A percentile compares a stretch with the other conserved stretches of the same genome.
phyloP scores from a whole-genome alignment of 768 basidiomycete species.

The Exsudoporus frostii region DNA sequence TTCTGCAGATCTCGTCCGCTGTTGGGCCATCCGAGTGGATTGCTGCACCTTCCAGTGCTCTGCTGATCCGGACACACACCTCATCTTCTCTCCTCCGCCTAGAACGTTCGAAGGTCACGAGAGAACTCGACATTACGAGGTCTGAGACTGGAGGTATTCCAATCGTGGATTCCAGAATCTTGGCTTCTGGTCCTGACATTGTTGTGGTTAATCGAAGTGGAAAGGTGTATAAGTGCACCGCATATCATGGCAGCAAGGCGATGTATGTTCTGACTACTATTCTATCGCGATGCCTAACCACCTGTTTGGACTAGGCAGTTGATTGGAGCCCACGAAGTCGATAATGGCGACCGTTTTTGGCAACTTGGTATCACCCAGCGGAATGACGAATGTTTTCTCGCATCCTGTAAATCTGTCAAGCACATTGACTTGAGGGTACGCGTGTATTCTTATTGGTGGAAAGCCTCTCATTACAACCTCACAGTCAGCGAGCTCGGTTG shows the following conservation, averaged over 20 bases:
- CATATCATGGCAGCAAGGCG: constrained; percentile 34
- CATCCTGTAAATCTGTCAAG: constrained; percentile 43
- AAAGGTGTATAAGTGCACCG: constrained; percentile 44
- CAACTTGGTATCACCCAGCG: constrained; percentile 41
- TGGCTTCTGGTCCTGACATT: constrained; percentile 31
- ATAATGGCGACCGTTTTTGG: constrained; percentile 44
- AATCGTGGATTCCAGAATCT: constrained; percentile 47
- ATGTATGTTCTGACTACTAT: constrained; percentile 36
- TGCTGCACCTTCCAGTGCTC: constrained; percentile 10
- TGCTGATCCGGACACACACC: constrained; percentile 47
- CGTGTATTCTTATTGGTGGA: not conserved
- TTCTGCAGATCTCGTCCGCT: constrained; percentile 56
- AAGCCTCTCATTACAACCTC: constrained; percentile 3
- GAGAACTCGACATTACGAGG: constrained; percentile 38
- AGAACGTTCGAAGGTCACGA: constrained; percentile 22
- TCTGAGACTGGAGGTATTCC: constrained; percentile 40
- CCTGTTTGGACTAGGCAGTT: constrained; percentile 18
- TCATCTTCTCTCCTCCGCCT: constrained; percentile 41
- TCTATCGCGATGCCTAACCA: not conserved
- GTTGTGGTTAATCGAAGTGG: constrained; percentile 51
- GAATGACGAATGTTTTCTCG: constrained; percentile 41
- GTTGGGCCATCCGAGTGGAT: constrained; percentile 14
- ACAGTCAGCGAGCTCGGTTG: constrained; percentile 30
- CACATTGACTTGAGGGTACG: constrained; percentile 59
- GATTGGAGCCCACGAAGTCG: constrained; percentile 9